Base-by-base conservation (phyloP, 495 filamentous ascomycete species). In the Hyaloscypha finlandica region DNA sequence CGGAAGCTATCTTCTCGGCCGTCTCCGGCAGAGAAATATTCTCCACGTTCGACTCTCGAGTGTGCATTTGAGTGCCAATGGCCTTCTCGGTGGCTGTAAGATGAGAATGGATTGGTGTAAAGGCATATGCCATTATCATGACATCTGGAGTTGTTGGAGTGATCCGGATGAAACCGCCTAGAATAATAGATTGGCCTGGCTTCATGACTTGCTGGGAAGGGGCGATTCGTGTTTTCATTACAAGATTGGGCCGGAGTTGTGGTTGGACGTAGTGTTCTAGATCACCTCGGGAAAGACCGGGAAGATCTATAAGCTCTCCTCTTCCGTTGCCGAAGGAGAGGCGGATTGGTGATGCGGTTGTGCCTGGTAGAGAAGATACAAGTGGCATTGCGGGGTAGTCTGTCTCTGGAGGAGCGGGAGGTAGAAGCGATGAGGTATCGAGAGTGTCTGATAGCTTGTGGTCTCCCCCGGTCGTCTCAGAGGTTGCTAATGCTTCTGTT, bases 241-340 rank as follows among this genome's bases (percentile, higher is more conserved):
- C 82, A 55, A 99, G 81, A 31, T 86, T 81, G 8, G 77, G 73
- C 61, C 87, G 88, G 68, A 90, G 77, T 42, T 89, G 80, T 59
- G 86, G 80, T 5, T 80, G 74, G 22, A 98, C 89, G 75, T 89
- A 86, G 8, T 83, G 72, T 35, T 89, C 85, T 4, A 99, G 81
- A 14, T 86, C 84, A 31, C 84, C 86, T 25, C 96, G 88, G 22
- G 89, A 83, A 16, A 99, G 80, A 11, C 95, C 95, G 0, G 95
- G 95, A 14, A 99, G 85, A 73, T 96, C 95, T 71, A 99, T 91
- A n/a, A 99, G 78, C 73, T 99, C 95, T 59, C 95, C 94, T 69
- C 86, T 89, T 11, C 90, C 89, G 65, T 85, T 86, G 54, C 93
- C 93, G 72, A 94, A 98, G 8, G 92, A 89, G 57, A 97, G 83